Percentiles rank a stretch among this genome's conserved stretches.
Conservation (phyloP, 352 stramenopile genomes). For the Phytophthora foliorum region DNA sequence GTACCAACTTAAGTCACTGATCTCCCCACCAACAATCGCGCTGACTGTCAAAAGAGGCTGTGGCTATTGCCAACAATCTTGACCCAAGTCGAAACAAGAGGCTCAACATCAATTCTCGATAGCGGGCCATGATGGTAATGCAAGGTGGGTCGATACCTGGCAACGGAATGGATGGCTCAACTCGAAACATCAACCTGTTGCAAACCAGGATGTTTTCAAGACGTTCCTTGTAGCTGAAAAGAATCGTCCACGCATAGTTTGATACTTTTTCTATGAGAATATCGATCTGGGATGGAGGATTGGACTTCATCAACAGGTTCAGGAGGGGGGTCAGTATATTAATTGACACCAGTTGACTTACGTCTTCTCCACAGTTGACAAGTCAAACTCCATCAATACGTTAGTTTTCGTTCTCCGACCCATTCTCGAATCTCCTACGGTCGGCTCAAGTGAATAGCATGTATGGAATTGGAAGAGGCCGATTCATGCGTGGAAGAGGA, state of each 20-base stretch:
- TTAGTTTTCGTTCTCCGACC: not conserved
- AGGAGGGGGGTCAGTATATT: not conserved
- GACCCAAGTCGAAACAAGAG: not conserved
- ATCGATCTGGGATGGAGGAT: not conserved
- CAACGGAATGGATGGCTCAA: conserved; percentile 3
- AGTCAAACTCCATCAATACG: not conserved
- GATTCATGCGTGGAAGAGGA: not conserved
- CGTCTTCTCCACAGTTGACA: too few species aligned
- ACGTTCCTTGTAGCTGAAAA: conserved; percentile 3
- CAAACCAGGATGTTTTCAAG: not conserved
- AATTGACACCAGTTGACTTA: too few species aligned
- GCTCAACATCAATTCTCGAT: conserved; percentile 15
- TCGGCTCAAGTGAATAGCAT: too few species aligned
- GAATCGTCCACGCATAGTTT: not conserved
- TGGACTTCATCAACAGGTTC: not conserved
- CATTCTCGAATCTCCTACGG: not conserved
- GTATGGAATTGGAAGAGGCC: too few species aligned
- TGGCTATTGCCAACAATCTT: not conserved
- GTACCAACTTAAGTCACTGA: not conserved
- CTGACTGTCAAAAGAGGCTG: conserved; percentile 2
- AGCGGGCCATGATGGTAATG: not conserved
- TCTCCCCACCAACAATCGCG: conserved; percentile 5
- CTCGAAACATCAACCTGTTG: not conserved
- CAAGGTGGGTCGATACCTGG: conserved; percentile 14
- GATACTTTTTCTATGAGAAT: not conserved